Percentiles rank a stretch among this genome's conserved stretches.
These are phyloP conservation scores for Cryphonectria japonica DNA, from an alignment of 2,329 filamentous ascomycete species.

Conservation along the genomic window DNA sequence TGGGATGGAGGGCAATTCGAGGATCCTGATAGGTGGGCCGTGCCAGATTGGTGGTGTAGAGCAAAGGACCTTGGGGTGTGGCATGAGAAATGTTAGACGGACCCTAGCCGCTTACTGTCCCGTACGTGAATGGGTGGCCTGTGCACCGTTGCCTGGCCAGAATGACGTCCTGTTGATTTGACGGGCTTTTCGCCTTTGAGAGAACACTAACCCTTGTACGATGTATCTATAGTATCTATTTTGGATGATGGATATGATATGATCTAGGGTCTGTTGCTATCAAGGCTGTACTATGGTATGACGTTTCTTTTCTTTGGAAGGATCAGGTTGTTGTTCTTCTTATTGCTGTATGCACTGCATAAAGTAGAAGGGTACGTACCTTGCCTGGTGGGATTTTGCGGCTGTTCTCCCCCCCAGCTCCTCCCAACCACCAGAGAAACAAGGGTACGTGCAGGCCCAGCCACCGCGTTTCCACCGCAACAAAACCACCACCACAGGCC, in stretches of 20 bases:
- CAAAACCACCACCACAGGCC: constrained; percentile 21
- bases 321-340: neutral
- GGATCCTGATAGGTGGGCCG: neutral
- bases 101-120: neutral
- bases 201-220: neutral
- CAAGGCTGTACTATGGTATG: neutral
- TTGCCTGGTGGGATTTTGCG: neutral
- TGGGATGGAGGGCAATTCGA: too few species aligned
- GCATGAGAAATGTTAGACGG: neutral
- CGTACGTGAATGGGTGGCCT: neutral
- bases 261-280: neutral
- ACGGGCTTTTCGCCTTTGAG: neutral
- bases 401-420: constrained; percentile 1
- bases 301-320: neutral
- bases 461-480: constrained; percentile 30
- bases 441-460: constrained; percentile 23
- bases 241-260: neutral
- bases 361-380: too few species aligned
- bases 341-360: neutral
- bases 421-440: constrained; percentile 28
- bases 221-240: neutral
- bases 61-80: neutral
- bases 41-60: neutral
- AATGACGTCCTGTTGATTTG: constrained; percentile 9
- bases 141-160: constrained; percentile 5